phyloP scores from a whole-genome alignment of 2,329 filamentous ascomycete species.

The Achaetomium macrosporum region DNA sequence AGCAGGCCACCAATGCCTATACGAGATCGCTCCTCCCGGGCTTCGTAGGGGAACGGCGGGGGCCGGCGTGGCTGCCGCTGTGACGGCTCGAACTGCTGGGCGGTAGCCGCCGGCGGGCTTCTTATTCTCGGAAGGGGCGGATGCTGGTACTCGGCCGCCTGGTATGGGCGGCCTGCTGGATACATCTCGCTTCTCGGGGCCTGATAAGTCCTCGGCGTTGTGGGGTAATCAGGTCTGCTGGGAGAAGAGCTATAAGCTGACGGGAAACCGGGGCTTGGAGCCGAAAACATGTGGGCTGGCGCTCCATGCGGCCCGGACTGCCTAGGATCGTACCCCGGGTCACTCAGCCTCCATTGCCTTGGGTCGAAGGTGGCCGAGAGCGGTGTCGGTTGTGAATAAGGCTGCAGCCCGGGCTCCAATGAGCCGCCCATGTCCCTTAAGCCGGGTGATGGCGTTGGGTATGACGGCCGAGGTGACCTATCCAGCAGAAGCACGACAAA shows the following conservation, averaged over 20 bases:
- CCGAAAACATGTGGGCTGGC: constrained; percentile 30
- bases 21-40: constrained; percentile 46
- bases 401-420: constrained; percentile 35
- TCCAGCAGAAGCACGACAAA: constrained; percentile 51
- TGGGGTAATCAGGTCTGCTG: constrained; percentile 39
- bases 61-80: neutral
- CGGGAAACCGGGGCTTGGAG: constrained; percentile 37
- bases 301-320: constrained; percentile 3
- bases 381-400: constrained; percentile 41
- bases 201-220: constrained; percentile 44
- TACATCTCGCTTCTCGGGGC: constrained; percentile 48
- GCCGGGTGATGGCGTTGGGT: constrained; percentile 42
- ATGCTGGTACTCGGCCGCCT: constrained; percentile 38
- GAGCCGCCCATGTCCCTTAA: constrained; percentile 38
- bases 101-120: constrained; percentile 25
- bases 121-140: constrained; percentile 46
- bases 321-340: constrained; percentile 25
- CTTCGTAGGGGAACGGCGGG: constrained; percentile 12
- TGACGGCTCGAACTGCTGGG: constrained; percentile 20
- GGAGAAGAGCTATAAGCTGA: constrained; percentile 43
- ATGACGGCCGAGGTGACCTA: constrained; percentile 33
- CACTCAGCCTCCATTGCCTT: constrained; percentile 36
- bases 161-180: constrained; percentile 29
- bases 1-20: constrained; percentile 59
- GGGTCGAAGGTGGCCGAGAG: constrained; percentile 44